Base-by-base conservation (phyloP, 495 filamentous ascomycete genomes). In the Aspergillus avenaceus region DNA sequence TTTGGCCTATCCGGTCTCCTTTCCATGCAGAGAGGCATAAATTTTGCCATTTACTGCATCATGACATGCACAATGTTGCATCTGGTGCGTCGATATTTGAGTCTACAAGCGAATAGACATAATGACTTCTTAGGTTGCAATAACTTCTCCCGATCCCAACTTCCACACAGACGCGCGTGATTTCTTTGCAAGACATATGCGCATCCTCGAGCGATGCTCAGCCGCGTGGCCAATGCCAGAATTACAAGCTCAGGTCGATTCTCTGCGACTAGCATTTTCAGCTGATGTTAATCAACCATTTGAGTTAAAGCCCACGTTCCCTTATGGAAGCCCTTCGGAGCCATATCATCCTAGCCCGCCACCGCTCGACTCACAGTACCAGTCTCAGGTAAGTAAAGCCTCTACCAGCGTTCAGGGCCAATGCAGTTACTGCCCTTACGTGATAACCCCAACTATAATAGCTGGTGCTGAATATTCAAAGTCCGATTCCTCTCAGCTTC, bases 31-130 rank as follows among this genome's bases (percentile, higher is more conserved):
- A 78, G 93, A 53, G 93, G 93, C 28, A 89, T 97, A 59, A 96
- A 90, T 71, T 97, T 96, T 64, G 90, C 91, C 18, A 95, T 98
- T 18, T 98, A 98, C 60, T 83, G 83, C 34, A 79, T 96, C 23
- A 74, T 98, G 29, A 96, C 89, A 11, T 97, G 91, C 73, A 93
- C 91, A 24, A 93, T 97, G 74, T 78, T 98, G 49, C 95, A 98
- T 71, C 69, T 98, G 70, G 93, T 98, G 74, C 65, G 88, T 72
- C 32, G 5, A 14, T 43, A 34, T 49, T 38, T 43, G 12, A 13
- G 3, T 41, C n/a, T 36, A 4, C 1, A 2, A 21, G 11, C 13
- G 37, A 18, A 49, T 45, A 52, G 28, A 46, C 60, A 29, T n/a
- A 55, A 47, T 62, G 43, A 60, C 38, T 45, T 28, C 28, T 52